phyloP scores from a whole-genome alignment of 2,329 filamentous ascomycete genomes.

The Scedosporium dehoogii region DNA sequence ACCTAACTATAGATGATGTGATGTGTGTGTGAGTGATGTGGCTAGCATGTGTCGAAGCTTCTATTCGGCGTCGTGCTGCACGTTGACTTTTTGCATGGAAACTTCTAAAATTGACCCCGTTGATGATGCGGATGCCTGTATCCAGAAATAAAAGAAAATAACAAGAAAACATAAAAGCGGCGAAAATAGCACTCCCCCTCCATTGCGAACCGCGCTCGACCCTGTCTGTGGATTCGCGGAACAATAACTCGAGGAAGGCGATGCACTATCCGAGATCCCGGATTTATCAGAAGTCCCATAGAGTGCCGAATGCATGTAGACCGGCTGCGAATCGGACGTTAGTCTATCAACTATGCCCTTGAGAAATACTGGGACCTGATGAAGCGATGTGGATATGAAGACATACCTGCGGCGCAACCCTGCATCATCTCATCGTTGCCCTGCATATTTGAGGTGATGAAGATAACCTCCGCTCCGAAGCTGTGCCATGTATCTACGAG shows the following conservation, averaged over 20 bases:
- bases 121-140: no score
- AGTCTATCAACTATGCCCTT: neutral
- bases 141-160: no score
- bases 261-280: conserved; percentile 3
- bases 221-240: neutral
- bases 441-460: conserved; percentile 30
- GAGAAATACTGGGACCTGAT: no score
- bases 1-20: neutral
- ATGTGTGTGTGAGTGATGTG: neutral
- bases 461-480: conserved; percentile 31
- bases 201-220: neutral
- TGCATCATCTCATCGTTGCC: conserved; percentile 34
- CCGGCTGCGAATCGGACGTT: conserved; percentile 16
- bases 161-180: neutral
- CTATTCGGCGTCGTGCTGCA: neutral
- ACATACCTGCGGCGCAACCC: conserved; percentile 22
- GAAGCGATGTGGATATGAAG: conserved; percentile 13
- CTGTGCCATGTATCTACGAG: conserved; percentile 27
- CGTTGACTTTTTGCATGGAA: no score
- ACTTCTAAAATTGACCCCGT: neutral
- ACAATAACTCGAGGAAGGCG: neutral
- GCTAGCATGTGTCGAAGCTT: neutral
- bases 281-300: conserved; percentile 26
- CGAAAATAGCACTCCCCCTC: neutral
- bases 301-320: conserved; percentile 26